Conservation (phyloP, 2,329 filamentous ascomycete species). For the Madurella mycetomatis region DNA sequence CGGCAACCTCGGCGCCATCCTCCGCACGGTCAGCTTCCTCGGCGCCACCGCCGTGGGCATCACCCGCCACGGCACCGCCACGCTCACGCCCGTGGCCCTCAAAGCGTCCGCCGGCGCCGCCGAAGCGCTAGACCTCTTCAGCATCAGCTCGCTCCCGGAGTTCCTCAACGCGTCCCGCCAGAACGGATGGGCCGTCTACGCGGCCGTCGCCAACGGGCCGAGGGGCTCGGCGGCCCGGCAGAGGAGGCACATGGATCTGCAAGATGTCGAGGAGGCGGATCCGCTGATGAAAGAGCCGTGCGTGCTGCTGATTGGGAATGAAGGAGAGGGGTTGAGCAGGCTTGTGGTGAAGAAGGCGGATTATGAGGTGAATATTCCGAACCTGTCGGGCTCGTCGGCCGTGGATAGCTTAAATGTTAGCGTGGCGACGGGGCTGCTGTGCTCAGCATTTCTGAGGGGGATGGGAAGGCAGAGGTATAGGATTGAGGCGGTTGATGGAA, state of each 20-base stretch:
- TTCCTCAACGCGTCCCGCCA: constrained; percentile 67
- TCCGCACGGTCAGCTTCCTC: constrained; percentile 86
- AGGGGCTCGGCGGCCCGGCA: constrained; percentile 24
- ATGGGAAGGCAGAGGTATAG: constrained; percentile 25
- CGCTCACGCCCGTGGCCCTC: constrained; percentile 69
- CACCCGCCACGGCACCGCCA: constrained; percentile 67
- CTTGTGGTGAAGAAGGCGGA: constrained; percentile 62
- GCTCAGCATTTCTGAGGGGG: constrained; percentile 60
- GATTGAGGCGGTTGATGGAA: constrained; percentile 10
- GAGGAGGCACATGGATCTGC: constrained; percentile 44
- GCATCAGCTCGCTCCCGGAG: constrained; percentile 58
- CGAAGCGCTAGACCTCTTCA: constrained; percentile 72
- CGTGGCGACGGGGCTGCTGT: constrained; percentile 76
- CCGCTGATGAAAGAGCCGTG: constrained; percentile 60
- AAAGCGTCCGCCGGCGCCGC: constrained; percentile 87
- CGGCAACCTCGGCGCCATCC: constrained; percentile 83
- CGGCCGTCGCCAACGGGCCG: constrained; percentile 55
- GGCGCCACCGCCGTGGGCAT: constrained; percentile 80
- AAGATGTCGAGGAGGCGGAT: constrained; percentile 45
- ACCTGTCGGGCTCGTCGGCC: constrained; percentile 44
- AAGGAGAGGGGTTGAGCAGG: constrained; percentile 68
- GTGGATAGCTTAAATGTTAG: constrained; percentile 94
- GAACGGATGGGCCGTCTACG: constrained; percentile 79
- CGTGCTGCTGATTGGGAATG: constrained; percentile 77
- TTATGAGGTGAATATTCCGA: constrained; percentile 60